Conservation (phyloP, 805 yeast species). For the Kodamaea restingae region DNA sequence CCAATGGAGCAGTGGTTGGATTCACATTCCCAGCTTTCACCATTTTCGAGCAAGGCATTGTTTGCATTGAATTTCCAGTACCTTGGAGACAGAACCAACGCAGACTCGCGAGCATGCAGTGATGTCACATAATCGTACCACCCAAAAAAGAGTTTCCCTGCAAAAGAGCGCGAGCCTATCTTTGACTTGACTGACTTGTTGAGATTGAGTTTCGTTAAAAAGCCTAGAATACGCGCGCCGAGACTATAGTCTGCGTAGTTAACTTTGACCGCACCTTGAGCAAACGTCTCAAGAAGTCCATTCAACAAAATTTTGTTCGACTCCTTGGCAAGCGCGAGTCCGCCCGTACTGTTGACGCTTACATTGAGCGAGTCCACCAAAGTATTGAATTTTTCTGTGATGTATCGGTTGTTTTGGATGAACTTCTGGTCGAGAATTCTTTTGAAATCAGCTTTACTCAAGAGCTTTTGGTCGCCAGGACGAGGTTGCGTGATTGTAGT, state of each 20-base stretch:
- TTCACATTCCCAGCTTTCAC: conserved; percentile 31
- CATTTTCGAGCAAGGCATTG: conserved; percentile 33
- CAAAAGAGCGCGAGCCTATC: conserved; percentile 15
- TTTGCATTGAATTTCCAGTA: conserved; percentile 36
- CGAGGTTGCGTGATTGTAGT: neutral
- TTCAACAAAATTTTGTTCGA: conserved; percentile 25
- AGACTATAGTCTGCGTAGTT: conserved; percentile 39
- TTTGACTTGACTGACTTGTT: conserved; percentile 15
- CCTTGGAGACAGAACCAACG: conserved; percentile 17
- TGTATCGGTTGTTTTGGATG: conserved; percentile 19
- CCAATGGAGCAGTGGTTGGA: conserved; percentile 31
- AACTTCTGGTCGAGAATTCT: conserved; percentile 18
- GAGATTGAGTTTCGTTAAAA: conserved; percentile 22
- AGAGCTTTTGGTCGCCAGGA: conserved; percentile 5
- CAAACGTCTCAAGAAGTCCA: conserved; percentile 26
- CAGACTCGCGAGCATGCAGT: conserved; percentile 12
- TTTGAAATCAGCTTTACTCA: conserved; percentile 23
- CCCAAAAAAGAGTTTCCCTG: conserved; percentile 31
- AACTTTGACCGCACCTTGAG: conserved; percentile 32
- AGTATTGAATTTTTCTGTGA: conserved; percentile 21
- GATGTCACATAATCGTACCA: conserved; percentile 35
- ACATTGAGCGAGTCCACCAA: conserved; percentile 24
- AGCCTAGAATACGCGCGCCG: conserved; percentile 40
- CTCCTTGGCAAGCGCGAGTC: conserved; percentile 8
- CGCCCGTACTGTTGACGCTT: conserved; percentile 5